Percentiles rank a stretch among this genome's conserved stretches.
Conservation (phyloP, 768 basidiomycete species). For the Naematelia aurantialba region DNA sequence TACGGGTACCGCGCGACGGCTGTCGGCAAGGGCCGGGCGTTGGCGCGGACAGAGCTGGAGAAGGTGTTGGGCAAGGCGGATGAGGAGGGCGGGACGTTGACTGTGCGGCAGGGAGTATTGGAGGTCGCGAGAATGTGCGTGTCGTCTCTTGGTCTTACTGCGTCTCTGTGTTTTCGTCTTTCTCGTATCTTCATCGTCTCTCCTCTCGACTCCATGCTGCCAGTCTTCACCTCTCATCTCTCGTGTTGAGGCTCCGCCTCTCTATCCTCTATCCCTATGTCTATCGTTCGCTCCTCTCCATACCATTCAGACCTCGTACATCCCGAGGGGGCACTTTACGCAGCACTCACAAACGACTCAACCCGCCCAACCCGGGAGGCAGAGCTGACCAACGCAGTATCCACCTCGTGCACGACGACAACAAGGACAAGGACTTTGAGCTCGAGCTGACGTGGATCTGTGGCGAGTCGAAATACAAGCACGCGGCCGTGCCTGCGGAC, state of each 20-base stretch:
- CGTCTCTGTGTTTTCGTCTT: not conserved
- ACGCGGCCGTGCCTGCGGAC: slow-evolving; percentile 79
- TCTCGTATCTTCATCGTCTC: not conserved
- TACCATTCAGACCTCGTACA: too few relatives aligned
- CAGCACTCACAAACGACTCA: too few relatives aligned
- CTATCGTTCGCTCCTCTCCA: too few relatives aligned
- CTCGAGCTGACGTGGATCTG: slow-evolving; percentile 97
- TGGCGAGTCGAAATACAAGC: slow-evolving; percentile 71
- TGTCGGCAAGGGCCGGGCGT: slow-evolving; percentile 95
- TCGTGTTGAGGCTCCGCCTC: too few relatives aligned
- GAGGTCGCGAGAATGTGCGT: slow-evolving; percentile 95
- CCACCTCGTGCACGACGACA: slow-evolving; percentile 94
- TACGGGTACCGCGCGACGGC: slow-evolving; percentile 93
- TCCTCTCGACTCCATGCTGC: not conserved
- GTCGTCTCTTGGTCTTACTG: too few relatives aligned
- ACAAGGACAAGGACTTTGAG: slow-evolving; percentile 97
- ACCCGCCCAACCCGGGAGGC: too few relatives aligned
- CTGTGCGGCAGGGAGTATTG: slow-evolving; percentile 76
- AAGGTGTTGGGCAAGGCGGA: slow-evolving; percentile 77
- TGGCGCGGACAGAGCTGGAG: slow-evolving; percentile 97
- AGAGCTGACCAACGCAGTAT: too few relatives aligned
- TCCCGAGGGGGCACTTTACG: too few relatives aligned
- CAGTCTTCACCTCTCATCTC: not conserved
- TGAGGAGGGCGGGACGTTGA: slow-evolving; percentile 51
- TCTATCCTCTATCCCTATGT: slow-evolving; percentile 2